These are phyloP conservation scores for Hordeum pubiflorum DNA, from an alignment of 202 grass and related monocot species.

Conservation along the genomic window DNA sequence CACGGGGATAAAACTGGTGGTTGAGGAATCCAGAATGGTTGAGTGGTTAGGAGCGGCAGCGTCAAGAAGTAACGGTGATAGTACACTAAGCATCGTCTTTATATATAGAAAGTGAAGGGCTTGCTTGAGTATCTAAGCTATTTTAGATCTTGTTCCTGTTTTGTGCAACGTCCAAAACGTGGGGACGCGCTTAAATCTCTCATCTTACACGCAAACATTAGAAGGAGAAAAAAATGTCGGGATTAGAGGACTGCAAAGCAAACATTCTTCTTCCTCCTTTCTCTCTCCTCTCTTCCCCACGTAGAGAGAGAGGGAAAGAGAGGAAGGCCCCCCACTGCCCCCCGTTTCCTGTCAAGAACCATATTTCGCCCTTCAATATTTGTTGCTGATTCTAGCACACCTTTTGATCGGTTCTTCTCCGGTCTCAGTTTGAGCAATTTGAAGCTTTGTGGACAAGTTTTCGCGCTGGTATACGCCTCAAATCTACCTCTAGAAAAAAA, in stretches of 20 bases:
- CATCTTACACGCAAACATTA: conserved; percentile 10
- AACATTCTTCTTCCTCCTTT: conserved; percentile 32
- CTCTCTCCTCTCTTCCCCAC: conserved; percentile 46
- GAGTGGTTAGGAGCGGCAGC: too few species aligned
- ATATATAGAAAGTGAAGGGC: too few species aligned
- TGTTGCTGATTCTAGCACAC: not conserved
- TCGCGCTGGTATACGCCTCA: not conserved
- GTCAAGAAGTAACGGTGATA: too few species aligned
- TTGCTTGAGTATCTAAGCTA: not conserved
- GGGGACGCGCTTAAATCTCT: conserved; percentile 30
- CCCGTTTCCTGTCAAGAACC: conserved; percentile 20
- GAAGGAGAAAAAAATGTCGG: conserved; percentile 19
- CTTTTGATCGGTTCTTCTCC: conserved; percentile 8
- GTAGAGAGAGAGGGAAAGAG: conserved; percentile 26
- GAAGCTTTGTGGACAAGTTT: not conserved
- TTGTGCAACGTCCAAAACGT: not conserved
- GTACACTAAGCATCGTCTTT: too few species aligned
- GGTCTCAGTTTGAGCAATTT: not conserved
- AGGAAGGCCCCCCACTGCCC: not conserved
- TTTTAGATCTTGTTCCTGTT: not conserved
- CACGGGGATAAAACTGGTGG: too few species aligned
- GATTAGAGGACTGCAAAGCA: conserved; percentile 38
- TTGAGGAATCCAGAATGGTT: too few species aligned
- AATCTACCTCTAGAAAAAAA: not conserved
- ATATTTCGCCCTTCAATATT: conserved; percentile 3